Percentiles rank a stretch among this genome's conserved stretches.
Conservation (phyloP, 2,329 filamentous ascomycete species). For the Ilyonectria robusta region DNA sequence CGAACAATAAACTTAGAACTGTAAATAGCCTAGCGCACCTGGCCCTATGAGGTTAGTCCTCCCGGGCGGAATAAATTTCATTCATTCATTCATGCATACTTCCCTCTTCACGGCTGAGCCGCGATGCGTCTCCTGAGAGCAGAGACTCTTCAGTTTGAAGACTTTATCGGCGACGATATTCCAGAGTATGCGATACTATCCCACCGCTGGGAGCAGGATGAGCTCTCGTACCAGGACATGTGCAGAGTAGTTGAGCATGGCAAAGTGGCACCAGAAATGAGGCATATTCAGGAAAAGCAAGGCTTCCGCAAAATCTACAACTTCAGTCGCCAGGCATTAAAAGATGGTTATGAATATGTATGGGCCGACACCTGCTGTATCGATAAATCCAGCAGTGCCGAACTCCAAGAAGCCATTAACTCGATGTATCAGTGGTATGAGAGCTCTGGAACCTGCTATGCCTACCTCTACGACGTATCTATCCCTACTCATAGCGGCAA, state of each 20-base stretch:
- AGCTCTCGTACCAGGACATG: conserved; percentile 13
- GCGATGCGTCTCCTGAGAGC: conserved; percentile 10
- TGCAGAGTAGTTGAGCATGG: neutral
- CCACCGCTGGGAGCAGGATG: conserved; percentile 4
- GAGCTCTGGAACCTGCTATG: conserved; percentile 28
- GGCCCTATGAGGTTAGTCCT: no score
- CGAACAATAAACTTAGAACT: no score
- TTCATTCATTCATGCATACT: neutral
- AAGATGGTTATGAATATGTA: conserved; percentile 31
- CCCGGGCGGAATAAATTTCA: no score
- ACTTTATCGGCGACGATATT: conserved; percentile 10
- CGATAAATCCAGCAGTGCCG: conserved; percentile 33
- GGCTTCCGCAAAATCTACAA: conserved; percentile 29
- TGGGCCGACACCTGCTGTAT: conserved; percentile 39
- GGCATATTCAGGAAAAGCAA: conserved; percentile 7
- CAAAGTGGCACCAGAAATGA: neutral
- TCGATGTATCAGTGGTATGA: conserved; percentile 38
- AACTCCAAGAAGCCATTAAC: conserved; percentile 34
- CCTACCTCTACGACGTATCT: conserved; percentile 34
- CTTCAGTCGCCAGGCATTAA: conserved; percentile 19
- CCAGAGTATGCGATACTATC: conserved; percentile 14
- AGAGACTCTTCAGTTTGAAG: neutral
- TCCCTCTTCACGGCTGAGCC: neutral
- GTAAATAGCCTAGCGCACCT: no score
- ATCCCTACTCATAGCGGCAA: no score